Conservation (phyloP, 441 rosid genomes). For the Sinapis alba region DNA sequence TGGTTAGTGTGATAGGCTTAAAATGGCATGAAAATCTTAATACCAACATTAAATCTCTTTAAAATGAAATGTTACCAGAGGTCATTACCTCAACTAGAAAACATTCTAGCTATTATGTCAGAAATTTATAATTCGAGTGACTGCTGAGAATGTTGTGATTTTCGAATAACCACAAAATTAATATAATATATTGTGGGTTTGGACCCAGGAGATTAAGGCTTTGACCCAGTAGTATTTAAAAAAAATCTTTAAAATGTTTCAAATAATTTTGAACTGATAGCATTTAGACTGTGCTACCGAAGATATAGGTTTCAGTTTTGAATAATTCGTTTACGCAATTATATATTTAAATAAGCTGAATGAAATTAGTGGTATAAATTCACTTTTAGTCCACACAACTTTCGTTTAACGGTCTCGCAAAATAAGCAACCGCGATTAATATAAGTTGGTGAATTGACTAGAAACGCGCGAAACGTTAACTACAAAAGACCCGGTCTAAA, state of each 20-base stretch:
- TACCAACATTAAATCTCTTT: background rate
- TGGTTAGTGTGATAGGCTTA: background rate
- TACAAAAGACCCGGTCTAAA: constrained; percentile 22
- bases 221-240: too few species aligned
- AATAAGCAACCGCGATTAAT: too few species aligned
- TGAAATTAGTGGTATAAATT: background rate
- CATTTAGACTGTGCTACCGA: background rate
- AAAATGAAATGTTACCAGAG: too few species aligned
- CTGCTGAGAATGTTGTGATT: too few species aligned
- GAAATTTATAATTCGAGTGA: too few species aligned
- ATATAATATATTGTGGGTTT: too few species aligned
- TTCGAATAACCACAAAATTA: too few species aligned
- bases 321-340: too few species aligned
- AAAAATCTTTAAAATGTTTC: background rate
- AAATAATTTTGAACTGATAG: background rate
- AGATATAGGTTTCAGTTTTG: background rate
- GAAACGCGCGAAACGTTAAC: background rate
- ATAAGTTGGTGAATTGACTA: background rate
- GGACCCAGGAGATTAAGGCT: too few species aligned
- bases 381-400: background rate
- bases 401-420: background rate
- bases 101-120: too few species aligned
- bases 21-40: background rate
- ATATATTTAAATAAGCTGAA: too few species aligned
- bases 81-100: too few species aligned